Conservation (phyloP, 768 basidiomycete genomes). For the Floccularia luteovirens region DNA sequence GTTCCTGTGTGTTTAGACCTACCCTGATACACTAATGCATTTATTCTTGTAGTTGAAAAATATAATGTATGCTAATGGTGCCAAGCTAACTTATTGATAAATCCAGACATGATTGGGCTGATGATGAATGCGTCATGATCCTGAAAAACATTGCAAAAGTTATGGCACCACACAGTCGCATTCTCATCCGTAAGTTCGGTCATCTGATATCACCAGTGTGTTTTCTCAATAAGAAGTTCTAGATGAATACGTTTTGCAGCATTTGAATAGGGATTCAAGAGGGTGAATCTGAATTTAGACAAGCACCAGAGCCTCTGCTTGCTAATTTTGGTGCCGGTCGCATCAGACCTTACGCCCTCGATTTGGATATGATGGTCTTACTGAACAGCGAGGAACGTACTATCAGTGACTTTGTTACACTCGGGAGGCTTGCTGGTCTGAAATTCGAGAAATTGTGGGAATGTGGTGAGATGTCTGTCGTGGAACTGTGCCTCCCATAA, state of each 20-base stretch:
- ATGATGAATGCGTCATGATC: slow-evolving; percentile 18
- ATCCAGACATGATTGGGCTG: slow-evolving; percentile 26
- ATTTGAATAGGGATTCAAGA: slow-evolving; percentile 11
- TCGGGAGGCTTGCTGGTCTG: slow-evolving; percentile 24
- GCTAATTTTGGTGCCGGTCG: slow-evolving; percentile 38
- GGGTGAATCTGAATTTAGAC: slow-evolving; percentile 6
- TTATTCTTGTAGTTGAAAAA: slow-evolving; percentile 16
- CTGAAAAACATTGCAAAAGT: slow-evolving; percentile 20
- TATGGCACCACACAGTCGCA: slow-evolving; percentile 20
- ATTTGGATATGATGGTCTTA: slow-evolving; percentile 34
- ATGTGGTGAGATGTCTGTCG: slow-evolving; percentile 21
- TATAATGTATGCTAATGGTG: slow-evolving; percentile 13
- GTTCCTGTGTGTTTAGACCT: slow-evolving; percentile 5
- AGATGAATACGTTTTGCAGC: slow-evolving; percentile 29
- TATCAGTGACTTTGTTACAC: slow-evolving; percentile 26
- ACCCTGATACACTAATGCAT: background rate
- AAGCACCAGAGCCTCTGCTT: slow-evolving; percentile 36
- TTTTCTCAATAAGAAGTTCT: too few relatives aligned
- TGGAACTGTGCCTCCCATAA: too few relatives aligned
- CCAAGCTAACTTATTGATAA: background rate
- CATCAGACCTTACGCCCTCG: slow-evolving; percentile 31
- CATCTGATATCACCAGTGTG: too few relatives aligned
- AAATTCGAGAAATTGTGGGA: slow-evolving; percentile 29
- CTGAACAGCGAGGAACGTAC: slow-evolving; percentile 38
- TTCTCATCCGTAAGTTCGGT: slow-evolving; percentile 27